These are phyloP conservation scores for Colletotrichum sp. DNA, from an alignment of 2,329 filamentous ascomycete genomes.

Conservation along the genomic window DNA sequence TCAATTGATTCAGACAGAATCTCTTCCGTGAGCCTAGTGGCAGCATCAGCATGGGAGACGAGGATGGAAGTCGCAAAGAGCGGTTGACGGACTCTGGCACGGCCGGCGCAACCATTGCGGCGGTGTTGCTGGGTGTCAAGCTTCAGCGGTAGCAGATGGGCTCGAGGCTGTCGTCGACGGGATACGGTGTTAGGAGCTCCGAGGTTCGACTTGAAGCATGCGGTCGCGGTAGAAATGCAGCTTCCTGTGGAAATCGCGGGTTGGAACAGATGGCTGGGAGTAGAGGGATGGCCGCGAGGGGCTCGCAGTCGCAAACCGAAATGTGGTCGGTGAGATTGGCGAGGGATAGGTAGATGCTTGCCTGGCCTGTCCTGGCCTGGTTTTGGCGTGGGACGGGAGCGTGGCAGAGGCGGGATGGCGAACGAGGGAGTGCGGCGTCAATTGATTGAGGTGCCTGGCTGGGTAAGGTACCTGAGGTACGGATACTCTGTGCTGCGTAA, in stretches of 20 bases:
- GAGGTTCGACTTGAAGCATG: neutral
- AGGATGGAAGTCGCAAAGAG: neutral
- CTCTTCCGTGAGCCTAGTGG: constrained; percentile 85
- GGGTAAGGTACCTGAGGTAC: neutral
- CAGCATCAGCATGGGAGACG: constrained; percentile 22
- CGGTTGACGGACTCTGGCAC: constrained; percentile 70
- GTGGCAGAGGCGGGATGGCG: neutral
- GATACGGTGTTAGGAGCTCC: constrained; percentile 6
- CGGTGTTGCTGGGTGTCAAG: constrained; percentile 14
- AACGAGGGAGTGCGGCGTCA: neutral
- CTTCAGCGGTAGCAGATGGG: neutral
- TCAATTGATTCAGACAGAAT: constrained; percentile 91
- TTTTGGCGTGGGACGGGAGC: neutral
- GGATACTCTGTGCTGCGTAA: no score
- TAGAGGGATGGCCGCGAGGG: neutral
- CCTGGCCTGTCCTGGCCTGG: neutral
- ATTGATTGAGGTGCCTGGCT: neutral
- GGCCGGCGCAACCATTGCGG: constrained; percentile 74
- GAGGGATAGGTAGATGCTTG: constrained; percentile 10
- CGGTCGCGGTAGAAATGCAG: neutral
- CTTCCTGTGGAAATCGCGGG: neutral
- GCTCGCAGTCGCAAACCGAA: neutral
- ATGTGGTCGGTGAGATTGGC: constrained; percentile 11
- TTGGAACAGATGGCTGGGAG: constrained; percentile 4
- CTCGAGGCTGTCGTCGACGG: neutral